These are phyloP conservation scores for Mariannaea elegans DNA, from an alignment of 2,329 filamentous ascomycete genomes.

Conservation along the genomic window DNA sequence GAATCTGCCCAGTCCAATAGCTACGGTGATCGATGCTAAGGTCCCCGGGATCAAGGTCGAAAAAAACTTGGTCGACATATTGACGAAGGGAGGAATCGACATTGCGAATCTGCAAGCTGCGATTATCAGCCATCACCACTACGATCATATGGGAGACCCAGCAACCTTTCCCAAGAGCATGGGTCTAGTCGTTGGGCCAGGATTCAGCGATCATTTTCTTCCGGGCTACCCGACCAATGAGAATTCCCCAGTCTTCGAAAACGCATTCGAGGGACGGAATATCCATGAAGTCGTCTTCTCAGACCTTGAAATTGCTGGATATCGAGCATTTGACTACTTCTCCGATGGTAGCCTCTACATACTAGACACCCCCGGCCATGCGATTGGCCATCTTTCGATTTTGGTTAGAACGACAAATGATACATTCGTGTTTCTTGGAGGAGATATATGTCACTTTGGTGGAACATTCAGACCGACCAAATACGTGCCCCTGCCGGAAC, in stretches of 20 bases:
- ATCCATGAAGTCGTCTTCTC: conserved; percentile 10
- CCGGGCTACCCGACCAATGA: conserved; percentile 8
- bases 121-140: conserved; percentile 23
- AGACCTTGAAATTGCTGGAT: conserved; percentile 38
- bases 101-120: neutral
- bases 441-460: conserved; percentile 52
- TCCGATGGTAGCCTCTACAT: conserved; percentile 37
- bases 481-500: conserved; percentile 39
- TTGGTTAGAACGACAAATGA: conserved; percentile 50
- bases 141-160: conserved; percentile 18
- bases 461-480: conserved; percentile 48
- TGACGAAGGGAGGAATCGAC: conserved; percentile 3
- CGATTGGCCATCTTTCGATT: conserved; percentile 27
- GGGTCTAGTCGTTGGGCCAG: conserved; percentile 18
- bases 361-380: conserved; percentile 34
- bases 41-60: conserved; percentile 19
- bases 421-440: conserved; percentile 54
- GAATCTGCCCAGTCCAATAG: conserved; percentile 13
- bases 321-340: conserved; percentile 35
- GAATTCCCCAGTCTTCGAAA: neutral
- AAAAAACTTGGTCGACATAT: conserved; percentile 4
- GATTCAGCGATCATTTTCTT: conserved; percentile 9
- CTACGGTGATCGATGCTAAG: conserved; percentile 6
- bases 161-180: conserved; percentile 10
- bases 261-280: neutral